Percentiles rank a stretch among this genome's conserved stretches.
Conservation (phyloP, 179 eudicot genomes). For the Patellifolia procumbens region DNA sequence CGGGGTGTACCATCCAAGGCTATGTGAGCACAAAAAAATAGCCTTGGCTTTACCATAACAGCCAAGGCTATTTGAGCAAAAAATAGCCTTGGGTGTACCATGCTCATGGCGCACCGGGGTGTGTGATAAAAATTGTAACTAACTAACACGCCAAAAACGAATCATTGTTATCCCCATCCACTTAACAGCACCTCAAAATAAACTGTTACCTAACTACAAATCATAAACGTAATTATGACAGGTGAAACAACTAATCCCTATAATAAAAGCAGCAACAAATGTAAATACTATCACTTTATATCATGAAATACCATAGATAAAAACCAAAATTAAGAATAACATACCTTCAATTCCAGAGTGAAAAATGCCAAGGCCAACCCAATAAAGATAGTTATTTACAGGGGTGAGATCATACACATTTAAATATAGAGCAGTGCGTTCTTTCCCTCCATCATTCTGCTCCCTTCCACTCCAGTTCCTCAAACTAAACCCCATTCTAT, state of each 20-base stretch:
- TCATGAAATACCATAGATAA: background rate
- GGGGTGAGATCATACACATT: conserved; percentile 90
- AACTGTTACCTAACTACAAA: background rate
- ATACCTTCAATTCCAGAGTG: conserved; percentile 90
- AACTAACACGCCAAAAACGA: background rate
- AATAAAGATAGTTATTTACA: conserved; percentile 69
- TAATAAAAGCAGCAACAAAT: background rate
- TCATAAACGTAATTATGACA: background rate
- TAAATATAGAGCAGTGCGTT: conserved; percentile 51
- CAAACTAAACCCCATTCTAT: conserved; percentile 59
- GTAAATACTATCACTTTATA: background rate
- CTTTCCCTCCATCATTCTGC: conserved; percentile 43
- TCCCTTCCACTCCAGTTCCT: conserved; percentile 46
- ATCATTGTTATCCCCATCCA: background rate
- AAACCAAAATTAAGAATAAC: background rate
- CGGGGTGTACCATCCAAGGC: too few species aligned
- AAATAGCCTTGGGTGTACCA: too few species aligned
- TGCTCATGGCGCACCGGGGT: too few species aligned
- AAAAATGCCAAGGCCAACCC: conserved; percentile 78
- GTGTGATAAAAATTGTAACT: too few species aligned
- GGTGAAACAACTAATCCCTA: background rate
- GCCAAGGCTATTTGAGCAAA: too few species aligned
- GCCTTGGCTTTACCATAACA: too few species aligned
- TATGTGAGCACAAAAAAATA: too few species aligned
- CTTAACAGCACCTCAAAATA: background rate